Evolutionary conservation across 176 grass and related monocot genomes (phyloP).

Genomic region (Juncus inflexus): DNA sequence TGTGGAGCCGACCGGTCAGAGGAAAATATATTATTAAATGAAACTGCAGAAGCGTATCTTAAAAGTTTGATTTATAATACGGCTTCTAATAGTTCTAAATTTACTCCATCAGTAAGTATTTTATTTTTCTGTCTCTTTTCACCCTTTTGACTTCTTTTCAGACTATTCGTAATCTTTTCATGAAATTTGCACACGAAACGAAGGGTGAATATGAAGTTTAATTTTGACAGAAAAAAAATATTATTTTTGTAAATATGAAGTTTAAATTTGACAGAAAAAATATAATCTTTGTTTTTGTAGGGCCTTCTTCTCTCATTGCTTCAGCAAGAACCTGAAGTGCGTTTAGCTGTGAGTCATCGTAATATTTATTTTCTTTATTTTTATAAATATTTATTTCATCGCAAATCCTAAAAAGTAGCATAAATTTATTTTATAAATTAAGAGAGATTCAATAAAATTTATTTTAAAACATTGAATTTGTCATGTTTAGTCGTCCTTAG

Average conservation of each 20-base stretch:
- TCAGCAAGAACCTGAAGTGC: slow-evolving; percentile 65
- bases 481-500: background rate
- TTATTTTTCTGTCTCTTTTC: slow-evolving; percentile 12
- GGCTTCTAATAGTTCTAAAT: slow-evolving; percentile 69
- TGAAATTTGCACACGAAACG: background rate
- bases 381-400: no score
- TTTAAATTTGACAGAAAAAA: background rate
- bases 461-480: no score
- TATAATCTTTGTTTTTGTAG: slow-evolving; percentile 33
- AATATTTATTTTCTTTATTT: no score
- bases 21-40: slow-evolving; percentile 46
- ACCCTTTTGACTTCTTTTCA: slow-evolving; percentile 19
- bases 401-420: no score
- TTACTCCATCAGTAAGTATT: slow-evolving; percentile 67
- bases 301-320: slow-evolving; percentile 72
- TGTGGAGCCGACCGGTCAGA: slow-evolving; percentile 67
- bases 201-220: slow-evolving; percentile 4
- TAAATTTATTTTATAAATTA: no score
- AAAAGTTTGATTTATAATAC: slow-evolving; percentile 53
- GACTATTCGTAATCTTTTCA: slow-evolving; percentile 18
- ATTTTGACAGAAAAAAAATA: slow-evolving; percentile 8
- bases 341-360: slow-evolving; percentile 61
- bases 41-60: slow-evolving; percentile 54
- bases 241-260: background rate
- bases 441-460: no score